Evolutionary conservation across 768 basidiomycete species (phyloP), one percentile per base, ranked within the genome.

Genomic region (Mycena haematopus): DNA sequence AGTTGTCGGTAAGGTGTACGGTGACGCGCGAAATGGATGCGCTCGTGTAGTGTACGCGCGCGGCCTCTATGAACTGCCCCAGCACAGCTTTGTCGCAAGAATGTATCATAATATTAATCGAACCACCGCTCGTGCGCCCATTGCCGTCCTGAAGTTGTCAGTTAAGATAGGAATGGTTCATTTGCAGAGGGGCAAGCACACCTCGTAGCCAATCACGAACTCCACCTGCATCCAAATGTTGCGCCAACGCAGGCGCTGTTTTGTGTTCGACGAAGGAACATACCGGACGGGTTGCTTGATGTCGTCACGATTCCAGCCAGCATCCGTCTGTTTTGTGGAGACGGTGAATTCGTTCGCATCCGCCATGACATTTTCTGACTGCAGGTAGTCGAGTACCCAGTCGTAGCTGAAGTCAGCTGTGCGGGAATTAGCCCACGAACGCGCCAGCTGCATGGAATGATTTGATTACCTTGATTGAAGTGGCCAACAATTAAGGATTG

Each of bases 351-450:
- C 69, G 40, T 65, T 63, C 19, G 69, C 60, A 42, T 64, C 63
- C 17, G 63, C 63, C 72, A 72, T 72, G 25, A 71, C 63, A 29
- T 71, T 66, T 33, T 71, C 67, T 54, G 64, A 60, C 58, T 67
- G 60, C 14, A 75, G 58, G 53, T 70, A 74, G 14, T 63, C 54
- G 19, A 71, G 58, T 15, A 75, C 64, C 74, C 74, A 75, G 49
- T 74, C 74, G 58, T 72, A 74, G 14, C 67, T 62, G 13, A 65
- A 70, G 49, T 75, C 72, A 0, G 65, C 65, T 52, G 44, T 14
- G 6, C 3, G 13, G n/a, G 17, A 17, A 31, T 36, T 14, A 61
- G 22, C 22, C 13, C 13, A 17, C n/a, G n/a, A n/a, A 22, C n/a
- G 25, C 24, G 14, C 9, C 25, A 24, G 24, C 19, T n/a, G 19